Evolutionary conservation across 306 rosid species (phyloP).

Genomic region (Ormosia emarginata): DNA sequence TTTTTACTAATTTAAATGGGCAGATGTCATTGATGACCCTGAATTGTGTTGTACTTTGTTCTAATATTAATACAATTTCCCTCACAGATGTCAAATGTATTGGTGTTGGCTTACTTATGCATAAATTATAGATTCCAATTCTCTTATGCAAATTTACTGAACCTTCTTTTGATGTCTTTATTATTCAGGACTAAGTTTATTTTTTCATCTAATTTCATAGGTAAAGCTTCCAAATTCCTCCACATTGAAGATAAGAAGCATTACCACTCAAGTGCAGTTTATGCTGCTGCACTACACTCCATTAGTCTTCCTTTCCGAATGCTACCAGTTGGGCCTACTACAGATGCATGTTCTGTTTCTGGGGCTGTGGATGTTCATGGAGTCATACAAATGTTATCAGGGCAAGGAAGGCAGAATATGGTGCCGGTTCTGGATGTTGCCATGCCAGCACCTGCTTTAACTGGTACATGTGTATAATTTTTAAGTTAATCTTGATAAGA

Average conservation of each 20-base stretch:
- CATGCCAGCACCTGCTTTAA: conserved; percentile 78
- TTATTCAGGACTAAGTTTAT: conserved; percentile 5
- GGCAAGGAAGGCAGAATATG: conserved; percentile 74
- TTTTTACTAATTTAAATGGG: not conserved
- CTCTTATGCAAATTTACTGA: conserved; percentile 8
- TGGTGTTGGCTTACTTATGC: conserved; percentile 19
- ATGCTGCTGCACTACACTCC: conserved; percentile 79
- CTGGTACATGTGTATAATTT: conserved; percentile 44
- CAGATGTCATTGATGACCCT: not conserved
- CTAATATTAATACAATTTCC: not conserved
- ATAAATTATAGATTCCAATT: conserved; percentile 2
- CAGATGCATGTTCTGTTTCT: conserved; percentile 47
- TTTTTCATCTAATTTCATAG: conserved; percentile 41
- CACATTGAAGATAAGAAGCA: conserved; percentile 57
- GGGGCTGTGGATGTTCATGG: conserved; percentile 73
- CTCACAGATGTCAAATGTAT: not conserved
- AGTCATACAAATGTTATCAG: conserved; percentile 64
- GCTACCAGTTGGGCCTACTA: conserved; percentile 62
- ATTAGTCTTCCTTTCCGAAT: conserved; percentile 81
- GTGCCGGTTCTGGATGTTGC: conserved; percentile 78
- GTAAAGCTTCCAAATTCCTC: conserved; percentile 65
- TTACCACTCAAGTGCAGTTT: conserved; percentile 81
- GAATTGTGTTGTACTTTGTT: not conserved
- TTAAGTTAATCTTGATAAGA: not conserved
- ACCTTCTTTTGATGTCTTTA: conserved; percentile 4